Evolutionary conservation across 2,329 filamentous ascomycete genomes (phyloP), one percentile per base, ranked within the genome.

Genomic region (Neopestalotiopsis sp.): DNA sequence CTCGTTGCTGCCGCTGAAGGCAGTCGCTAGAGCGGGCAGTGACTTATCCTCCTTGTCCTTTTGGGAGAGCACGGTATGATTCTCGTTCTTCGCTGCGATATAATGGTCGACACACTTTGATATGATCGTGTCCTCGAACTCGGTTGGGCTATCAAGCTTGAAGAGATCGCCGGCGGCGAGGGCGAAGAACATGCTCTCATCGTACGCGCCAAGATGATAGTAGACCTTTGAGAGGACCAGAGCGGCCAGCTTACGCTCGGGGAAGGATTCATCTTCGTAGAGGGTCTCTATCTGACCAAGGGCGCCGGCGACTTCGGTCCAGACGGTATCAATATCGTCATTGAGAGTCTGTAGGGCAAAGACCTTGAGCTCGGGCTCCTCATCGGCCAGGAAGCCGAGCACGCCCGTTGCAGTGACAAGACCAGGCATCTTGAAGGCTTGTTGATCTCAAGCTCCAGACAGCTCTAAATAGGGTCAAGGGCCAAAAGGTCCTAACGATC

Each of bases 81-180:
- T 84, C 70, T 85, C 82, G 58, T 86, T 84, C 65, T 85, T 87
- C 58, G 95, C 88, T 69, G 94, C 91, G 77, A 99, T 98, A 84
- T 98, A 99, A 73, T 97, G 97, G 82, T 99, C 96, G 77, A 99
- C 90, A 79, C 96, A 99, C 88, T 97, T 98, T 70, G 95, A 95
- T 81, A 98, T 95, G 83, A 99, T 98, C 68, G 96, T 99, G 84
- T 99, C 95, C 82, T 99, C 96, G 78, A 97, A 99, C 84, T 99
- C 96, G 81, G 94, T 93, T 66, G 93, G 92, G 67, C 91, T 88
- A 77, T 98, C 93, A 73, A 98, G 89, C 84, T 97, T 94, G 86
- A 99, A 98, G 64, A 97, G 90, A 79, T 98, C 94, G 70, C 96
- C 96, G 30, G 96, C 95, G 69, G 94, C 95, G 60, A 99, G 89